Evolutionary conservation across 1,139 yeast species (phyloP).

Genomic region (Yamadazyma oceani): DNA sequence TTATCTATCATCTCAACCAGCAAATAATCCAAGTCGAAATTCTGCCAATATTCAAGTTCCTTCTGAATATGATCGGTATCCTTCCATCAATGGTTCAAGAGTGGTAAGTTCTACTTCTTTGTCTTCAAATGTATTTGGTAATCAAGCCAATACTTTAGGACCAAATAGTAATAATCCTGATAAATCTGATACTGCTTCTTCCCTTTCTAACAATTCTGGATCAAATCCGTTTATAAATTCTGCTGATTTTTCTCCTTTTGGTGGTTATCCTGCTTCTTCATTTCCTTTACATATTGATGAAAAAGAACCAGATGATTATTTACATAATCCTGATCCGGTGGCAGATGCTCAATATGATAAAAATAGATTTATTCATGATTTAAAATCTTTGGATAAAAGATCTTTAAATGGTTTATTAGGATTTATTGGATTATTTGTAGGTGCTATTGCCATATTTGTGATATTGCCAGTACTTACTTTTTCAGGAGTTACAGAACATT

Average conservation of each 20-base stretch:
- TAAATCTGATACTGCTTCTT: constrained; percentile 16
- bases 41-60: constrained; percentile 36
- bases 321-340: constrained; percentile 92
- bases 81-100: constrained; percentile 50
- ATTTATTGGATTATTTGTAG: constrained; percentile 53
- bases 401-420: constrained; percentile 63
- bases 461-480: constrained; percentile 74
- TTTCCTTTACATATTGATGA: constrained; percentile 87
- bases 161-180: constrained; percentile 4
- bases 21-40: constrained; percentile 6
- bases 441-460: constrained; percentile 64
- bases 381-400: constrained; percentile 59
- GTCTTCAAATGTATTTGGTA: constrained; percentile 25
- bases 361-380: constrained; percentile 56
- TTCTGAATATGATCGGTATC: constrained; percentile 59
- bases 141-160: constrained; percentile 2
- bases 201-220: constrained; percentile 17
- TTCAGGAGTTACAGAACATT: constrained; percentile 54
- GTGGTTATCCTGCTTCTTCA: constrained; percentile 88
- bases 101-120: constrained; percentile 47
- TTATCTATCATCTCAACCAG: background rate
- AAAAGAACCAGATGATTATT: constrained; percentile 86
- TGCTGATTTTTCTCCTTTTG: constrained; percentile 72
- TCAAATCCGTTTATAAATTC: constrained; percentile 21
- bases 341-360: constrained; percentile 78